A percentile compares a stretch with the other conserved stretches of the same genome.
phyloP scores from a whole-genome alignment of 2,329 filamentous ascomycete species.

The Chrysoporthe puriensis region DNA sequence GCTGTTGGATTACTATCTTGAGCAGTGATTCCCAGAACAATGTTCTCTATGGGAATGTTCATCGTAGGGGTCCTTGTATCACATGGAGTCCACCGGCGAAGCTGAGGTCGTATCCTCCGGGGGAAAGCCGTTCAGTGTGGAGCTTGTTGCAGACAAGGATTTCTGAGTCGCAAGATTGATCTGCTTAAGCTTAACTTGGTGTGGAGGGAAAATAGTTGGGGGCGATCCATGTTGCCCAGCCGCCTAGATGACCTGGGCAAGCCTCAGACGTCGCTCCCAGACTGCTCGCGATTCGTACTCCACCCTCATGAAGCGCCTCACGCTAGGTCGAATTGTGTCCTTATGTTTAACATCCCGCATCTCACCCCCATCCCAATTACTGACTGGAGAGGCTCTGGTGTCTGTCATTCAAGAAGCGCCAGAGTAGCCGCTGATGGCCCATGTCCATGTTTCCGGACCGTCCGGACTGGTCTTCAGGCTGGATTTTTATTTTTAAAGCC shows the following conservation, averaged over 20 bases:
- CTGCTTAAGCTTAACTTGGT: constrained; percentile 15
- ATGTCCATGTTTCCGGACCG: constrained; percentile 9
- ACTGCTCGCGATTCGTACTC: constrained; percentile 6
- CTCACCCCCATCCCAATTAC: constrained; percentile 1
- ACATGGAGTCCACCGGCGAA: not conserved
- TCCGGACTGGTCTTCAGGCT: constrained; percentile 14
- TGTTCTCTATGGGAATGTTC: not conserved
- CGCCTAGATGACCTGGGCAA: constrained; percentile 10
- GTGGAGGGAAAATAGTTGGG: constrained; percentile 6
- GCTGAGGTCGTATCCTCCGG: not conserved
- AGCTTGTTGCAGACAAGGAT: not conserved
- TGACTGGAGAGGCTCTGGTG: constrained; percentile 12
- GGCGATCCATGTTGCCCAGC: constrained; percentile 8
- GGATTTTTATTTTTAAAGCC: constrained; percentile 23
- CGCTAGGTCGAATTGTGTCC: not conserved
- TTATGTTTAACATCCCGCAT: constrained; percentile 12
- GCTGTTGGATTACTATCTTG: not conserved
- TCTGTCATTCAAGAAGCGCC: constrained; percentile 7
- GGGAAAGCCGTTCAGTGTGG: constrained; percentile 10
- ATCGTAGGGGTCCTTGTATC: not conserved
- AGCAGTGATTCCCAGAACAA: not conserved
- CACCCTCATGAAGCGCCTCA: not conserved
- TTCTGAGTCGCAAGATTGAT: not conserved
- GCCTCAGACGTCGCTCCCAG: constrained; percentile 15
- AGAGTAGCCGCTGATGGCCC: not conserved